A percentile compares a stretch with the other conserved stretches of the same genome.
These are phyloP conservation scores for Paecilomyces niveus DNA, from an alignment of 2,329 filamentous ascomycete species.

Conservation along the genomic window DNA sequence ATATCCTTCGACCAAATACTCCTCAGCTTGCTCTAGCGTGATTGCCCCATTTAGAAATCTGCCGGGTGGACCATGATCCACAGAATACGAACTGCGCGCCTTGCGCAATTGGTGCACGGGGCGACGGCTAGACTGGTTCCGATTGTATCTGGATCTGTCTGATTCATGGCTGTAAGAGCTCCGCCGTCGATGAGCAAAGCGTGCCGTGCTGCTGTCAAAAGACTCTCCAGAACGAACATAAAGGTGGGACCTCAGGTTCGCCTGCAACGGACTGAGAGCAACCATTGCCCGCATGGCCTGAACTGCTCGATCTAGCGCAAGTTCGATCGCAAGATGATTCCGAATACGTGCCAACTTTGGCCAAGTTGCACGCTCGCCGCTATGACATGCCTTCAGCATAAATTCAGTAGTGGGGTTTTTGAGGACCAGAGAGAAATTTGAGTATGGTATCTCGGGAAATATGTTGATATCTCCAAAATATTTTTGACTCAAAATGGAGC, in stretches of 20 bases:
- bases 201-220: slow-evolving; percentile 17
- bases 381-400: slow-evolving; percentile 69
- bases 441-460: slow-evolving; percentile 67
- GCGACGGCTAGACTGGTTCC: slow-evolving; percentile 5
- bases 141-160: slow-evolving; percentile 6
- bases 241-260: slow-evolving; percentile 13
- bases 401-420: slow-evolving; percentile 81
- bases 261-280: slow-evolving; percentile 23
- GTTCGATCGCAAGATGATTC: slow-evolving; percentile 81
- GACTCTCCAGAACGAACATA: slow-evolving; percentile 11
- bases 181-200: slow-evolving; percentile 15
- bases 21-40: not conserved
- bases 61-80: slow-evolving; percentile 8
- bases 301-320: slow-evolving; percentile 54
- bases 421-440: slow-evolving; percentile 68
- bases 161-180: slow-evolving; percentile 26
- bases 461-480: slow-evolving; percentile 97
- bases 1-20: not conserved
- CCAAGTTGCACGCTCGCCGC: slow-evolving; percentile 85
- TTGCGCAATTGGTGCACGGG: slow-evolving; percentile 9
- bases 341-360: slow-evolving; percentile 78
- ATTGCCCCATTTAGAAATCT: not conserved
- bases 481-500: slow-evolving; percentile 77
- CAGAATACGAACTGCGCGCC: slow-evolving; percentile 11
- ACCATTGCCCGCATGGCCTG: slow-evolving; percentile 34